A percentile compares a stretch with the other conserved stretches of the same genome.
phyloP scores from a whole-genome alignment of 129 eudicot genomes.

The Heracleum sosnowskyi region DNA sequence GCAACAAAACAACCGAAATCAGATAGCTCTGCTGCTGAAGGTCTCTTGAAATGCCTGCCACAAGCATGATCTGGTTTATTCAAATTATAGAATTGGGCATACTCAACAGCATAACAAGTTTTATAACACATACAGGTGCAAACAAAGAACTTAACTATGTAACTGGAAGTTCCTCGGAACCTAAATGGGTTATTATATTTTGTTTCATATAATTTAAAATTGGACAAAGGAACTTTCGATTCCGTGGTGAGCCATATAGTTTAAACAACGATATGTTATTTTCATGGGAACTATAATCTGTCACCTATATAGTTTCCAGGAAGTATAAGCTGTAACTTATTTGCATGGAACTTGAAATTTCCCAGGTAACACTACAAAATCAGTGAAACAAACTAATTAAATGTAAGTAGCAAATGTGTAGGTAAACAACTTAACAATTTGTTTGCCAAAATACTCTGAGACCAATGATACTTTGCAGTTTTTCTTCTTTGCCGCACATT shows the following conservation, averaged over 20 bases:
- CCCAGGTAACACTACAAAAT: not conserved
- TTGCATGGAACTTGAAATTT: not conserved
- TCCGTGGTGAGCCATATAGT: not conserved
- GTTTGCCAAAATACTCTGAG: not conserved
- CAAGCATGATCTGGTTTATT: constrained; percentile 14
- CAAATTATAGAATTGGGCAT: not conserved
- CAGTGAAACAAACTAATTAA: not conserved
- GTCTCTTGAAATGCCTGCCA: constrained; percentile 79
- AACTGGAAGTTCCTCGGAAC: not conserved
- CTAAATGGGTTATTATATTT: not conserved
- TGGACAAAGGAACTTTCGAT: not conserved
- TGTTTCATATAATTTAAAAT: not conserved
- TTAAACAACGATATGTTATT: not conserved
- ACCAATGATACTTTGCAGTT: not conserved
- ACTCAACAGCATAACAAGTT: not conserved
- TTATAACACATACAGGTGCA: not conserved
- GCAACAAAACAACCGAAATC: constrained; percentile 77
- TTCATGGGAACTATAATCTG: not conserved
- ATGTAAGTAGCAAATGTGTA: not conserved
- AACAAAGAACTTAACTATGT: not conserved
- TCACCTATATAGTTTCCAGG: not conserved
- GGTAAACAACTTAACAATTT: not conserved
- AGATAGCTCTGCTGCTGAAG: constrained; percentile 82
- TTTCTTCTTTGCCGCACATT: not conserved
- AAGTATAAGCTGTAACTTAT: not conserved